These are phyloP conservation scores for Phytophthora sp. DNA, from an alignment of 352 stramenopile genomes.

Conservation along the genomic window DNA sequence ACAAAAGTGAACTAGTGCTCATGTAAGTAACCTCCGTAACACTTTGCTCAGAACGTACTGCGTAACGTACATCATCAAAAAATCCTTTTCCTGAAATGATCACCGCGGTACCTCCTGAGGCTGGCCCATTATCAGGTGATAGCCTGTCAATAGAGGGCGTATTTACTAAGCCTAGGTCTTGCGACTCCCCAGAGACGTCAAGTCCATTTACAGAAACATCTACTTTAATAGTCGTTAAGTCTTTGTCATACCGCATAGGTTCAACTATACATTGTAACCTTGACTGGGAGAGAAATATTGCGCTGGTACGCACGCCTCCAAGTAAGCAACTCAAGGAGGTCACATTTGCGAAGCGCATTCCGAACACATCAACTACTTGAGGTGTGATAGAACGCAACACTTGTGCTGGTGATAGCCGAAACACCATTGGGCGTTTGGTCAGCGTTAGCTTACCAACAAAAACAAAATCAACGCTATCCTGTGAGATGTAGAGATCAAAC, in stretches of 20 bases:
- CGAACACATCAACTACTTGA: slow-evolving; percentile 38
- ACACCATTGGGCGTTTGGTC: slow-evolving; percentile 21
- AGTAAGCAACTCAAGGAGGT: slow-evolving; percentile 27
- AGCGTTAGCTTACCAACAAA: slow-evolving; percentile 20
- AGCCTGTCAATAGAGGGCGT: slow-evolving; percentile 11
- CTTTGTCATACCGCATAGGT: slow-evolving; percentile 10
- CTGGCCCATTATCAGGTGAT: slow-evolving; percentile 27
- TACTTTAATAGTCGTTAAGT: slow-evolving; percentile 3
- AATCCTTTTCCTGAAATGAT: slow-evolving; percentile 28
- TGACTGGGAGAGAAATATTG: slow-evolving; percentile 28
- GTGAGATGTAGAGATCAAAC: slow-evolving; percentile 28
- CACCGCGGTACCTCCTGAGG: slow-evolving; percentile 26
- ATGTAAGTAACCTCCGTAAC: slow-evolving; percentile 12
- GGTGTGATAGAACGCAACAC: slow-evolving; percentile 9
- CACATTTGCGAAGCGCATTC: slow-evolving; percentile 36
- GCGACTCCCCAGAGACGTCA: slow-evolving; percentile 23
- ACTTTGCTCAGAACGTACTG: slow-evolving; percentile 8
- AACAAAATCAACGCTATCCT: slow-evolving; percentile 28
- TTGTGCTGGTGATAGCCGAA: slow-evolving; percentile 25
- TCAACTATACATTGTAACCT: slow-evolving; percentile 37
- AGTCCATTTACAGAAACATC: slow-evolving; percentile 41
- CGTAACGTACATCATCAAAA: slow-evolving; percentile 24
- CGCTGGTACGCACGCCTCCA: background rate
- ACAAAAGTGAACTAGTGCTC: slow-evolving; percentile 23
- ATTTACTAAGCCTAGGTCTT: slow-evolving; percentile 9